Percentiles rank a stretch among this genome's conserved stretches.
Conservation (phyloP, 2,329 filamentous ascomycete genomes). For the Cordyceps fumosorosea region DNA sequence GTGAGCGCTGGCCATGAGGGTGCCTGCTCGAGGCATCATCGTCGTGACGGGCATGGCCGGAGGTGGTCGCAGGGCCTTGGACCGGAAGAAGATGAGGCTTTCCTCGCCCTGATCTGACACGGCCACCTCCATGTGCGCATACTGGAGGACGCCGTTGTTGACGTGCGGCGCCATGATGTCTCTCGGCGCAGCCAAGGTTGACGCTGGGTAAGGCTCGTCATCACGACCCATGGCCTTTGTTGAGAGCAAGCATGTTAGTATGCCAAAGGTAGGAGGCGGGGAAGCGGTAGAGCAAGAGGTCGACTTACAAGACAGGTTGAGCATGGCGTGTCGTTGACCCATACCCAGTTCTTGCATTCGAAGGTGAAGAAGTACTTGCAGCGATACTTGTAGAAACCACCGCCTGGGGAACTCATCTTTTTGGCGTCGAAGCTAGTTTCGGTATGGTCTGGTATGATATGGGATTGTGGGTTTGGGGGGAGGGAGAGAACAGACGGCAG, state of each 20-base stretch:
- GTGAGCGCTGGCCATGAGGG: conserved; percentile 7
- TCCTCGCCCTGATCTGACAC: conserved; percentile 31
- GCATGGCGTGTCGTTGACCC: conserved; percentile 44
- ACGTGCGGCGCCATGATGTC: conserved; percentile 41
- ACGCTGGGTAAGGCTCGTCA: conserved; percentile 25
- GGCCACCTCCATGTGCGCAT: conserved; percentile 41
- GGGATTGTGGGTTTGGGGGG: background rate
- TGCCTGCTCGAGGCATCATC: conserved; percentile 22
- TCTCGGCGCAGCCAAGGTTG: conserved; percentile 25
- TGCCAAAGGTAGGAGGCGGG: too few species aligned
- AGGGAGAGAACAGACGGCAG: background rate
- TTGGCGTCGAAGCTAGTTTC: background rate
- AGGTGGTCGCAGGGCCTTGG: conserved; percentile 24
- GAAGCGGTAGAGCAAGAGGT: too few species aligned
- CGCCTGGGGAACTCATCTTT: conserved; percentile 30
- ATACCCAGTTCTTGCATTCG: conserved; percentile 49
- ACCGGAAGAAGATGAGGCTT: conserved; percentile 29
- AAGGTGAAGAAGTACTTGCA: conserved; percentile 49
- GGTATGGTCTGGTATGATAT: background rate
- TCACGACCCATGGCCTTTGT: conserved; percentile 46
- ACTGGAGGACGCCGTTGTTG: conserved; percentile 39
- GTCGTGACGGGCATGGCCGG: conserved; percentile 25
- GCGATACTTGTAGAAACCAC: conserved; percentile 46
- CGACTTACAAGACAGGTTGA: conserved; percentile 30
- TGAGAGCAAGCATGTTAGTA: background rate